phyloP scores from a whole-genome alignment of 352 stramenopile species.

The Phytophthora pluvialis region DNA sequence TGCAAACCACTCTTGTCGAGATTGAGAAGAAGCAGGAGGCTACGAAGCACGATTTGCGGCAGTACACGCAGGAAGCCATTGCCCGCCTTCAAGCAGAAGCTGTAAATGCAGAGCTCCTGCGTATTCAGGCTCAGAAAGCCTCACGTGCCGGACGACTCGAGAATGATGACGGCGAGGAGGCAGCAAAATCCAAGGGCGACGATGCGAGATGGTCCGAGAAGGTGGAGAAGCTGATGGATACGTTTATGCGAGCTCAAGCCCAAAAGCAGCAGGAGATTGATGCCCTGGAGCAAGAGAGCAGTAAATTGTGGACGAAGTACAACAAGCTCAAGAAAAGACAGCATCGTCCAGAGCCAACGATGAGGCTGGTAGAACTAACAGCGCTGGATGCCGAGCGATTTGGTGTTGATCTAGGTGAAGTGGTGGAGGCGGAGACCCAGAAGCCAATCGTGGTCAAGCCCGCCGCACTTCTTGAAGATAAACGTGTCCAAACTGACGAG shows the following conservation, averaged over 20 bases:
- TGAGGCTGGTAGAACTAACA: slow-evolving; percentile 59
- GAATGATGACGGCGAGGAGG: slow-evolving; percentile 48
- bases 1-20: slow-evolving; percentile 61
- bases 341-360: slow-evolving; percentile 29
- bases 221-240: slow-evolving; percentile 68
- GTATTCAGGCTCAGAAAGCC: slow-evolving; percentile 24
- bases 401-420: slow-evolving; percentile 55
- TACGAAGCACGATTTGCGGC: slow-evolving; percentile 67
- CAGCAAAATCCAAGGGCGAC: slow-evolving; percentile 11
- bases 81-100: slow-evolving; percentile 47
- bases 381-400: slow-evolving; percentile 70
- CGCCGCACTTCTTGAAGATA: slow-evolving; percentile 45
- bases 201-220: slow-evolving; percentile 38
- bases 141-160: slow-evolving; percentile 53
- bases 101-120: slow-evolving; percentile 33
- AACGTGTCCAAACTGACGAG: slow-evolving; percentile 64
- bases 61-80: slow-evolving; percentile 67
- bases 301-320: slow-evolving; percentile 57
- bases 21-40: slow-evolving; percentile 75
- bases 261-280: slow-evolving; percentile 75
- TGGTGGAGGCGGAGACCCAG: slow-evolving; percentile 5
- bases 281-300: slow-evolving; percentile 62
- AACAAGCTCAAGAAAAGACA: slow-evolving; percentile 44
- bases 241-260: slow-evolving; percentile 59
- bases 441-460: not conserved